A percentile compares a stretch with the other conserved stretches of the same genome.
Conservation (phyloP, 148 eudicot species). For the Fagopyrum esculentum region DNA sequence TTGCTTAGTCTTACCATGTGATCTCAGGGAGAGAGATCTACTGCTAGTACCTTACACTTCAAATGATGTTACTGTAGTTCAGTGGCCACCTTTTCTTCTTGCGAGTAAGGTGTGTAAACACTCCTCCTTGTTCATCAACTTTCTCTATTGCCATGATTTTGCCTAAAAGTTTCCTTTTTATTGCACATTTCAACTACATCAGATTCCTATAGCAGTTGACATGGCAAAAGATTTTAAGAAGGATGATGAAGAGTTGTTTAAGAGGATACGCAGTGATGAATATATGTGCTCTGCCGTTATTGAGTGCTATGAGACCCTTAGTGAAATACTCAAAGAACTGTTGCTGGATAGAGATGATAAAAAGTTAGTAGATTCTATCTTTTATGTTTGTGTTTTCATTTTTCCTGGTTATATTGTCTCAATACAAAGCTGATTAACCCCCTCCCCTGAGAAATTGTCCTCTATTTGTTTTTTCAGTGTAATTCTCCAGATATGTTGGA, state of each 20-base stretch:
- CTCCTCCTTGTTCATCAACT: conserved; percentile 2
- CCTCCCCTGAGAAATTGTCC: neutral
- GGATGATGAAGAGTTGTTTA: conserved; percentile 71
- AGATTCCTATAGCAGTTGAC: conserved; percentile 98
- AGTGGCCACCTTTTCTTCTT: conserved; percentile 99
- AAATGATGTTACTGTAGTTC: conserved; percentile 73
- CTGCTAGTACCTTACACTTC: conserved; percentile 92
- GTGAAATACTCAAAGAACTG: conserved; percentile 45
- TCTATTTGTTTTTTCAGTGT: conserved; percentile 39
- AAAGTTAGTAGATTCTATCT: conserved; percentile 33
- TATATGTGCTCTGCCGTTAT: conserved; percentile 80
- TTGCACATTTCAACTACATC: conserved; percentile 11
- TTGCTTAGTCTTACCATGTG: conserved; percentile 3
- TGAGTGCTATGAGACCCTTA: conserved; percentile 92
- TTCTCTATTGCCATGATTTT: conserved; percentile 14
- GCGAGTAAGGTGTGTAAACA: conserved; percentile 76
- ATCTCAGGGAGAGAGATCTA: conserved; percentile 79
- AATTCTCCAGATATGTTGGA: conserved; percentile 43
- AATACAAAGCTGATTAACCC: neutral
- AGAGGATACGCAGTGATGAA: conserved; percentile 71
- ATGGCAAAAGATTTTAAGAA: conserved; percentile 96
- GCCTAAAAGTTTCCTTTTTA: neutral
- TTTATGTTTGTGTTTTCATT: neutral
- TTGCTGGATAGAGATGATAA: conserved; percentile 50
- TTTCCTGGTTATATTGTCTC: conserved; percentile 6